Percentiles rank a stretch among this genome's conserved stretches.
Evolutionary conservation across 2,329 filamentous ascomycete species (phyloP).

Genomic region (Neospermospora avenae): DNA sequence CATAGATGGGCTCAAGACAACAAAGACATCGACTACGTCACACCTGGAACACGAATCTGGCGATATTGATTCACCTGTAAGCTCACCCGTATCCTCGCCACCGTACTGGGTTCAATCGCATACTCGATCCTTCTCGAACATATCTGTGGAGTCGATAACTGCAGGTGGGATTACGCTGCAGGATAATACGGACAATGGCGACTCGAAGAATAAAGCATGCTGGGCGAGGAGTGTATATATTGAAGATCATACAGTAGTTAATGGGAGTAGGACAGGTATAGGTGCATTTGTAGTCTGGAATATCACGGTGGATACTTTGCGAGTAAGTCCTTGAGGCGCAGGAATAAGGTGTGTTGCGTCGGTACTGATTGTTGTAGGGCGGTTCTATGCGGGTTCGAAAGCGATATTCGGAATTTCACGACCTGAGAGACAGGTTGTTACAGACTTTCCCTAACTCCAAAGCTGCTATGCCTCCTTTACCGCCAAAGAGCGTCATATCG

Average conservation of each 20-base stretch:
- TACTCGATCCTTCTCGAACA: constrained; percentile 38
- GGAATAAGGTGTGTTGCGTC: neutral
- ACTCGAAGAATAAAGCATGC: constrained; percentile 53
- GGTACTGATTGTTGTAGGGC: constrained; percentile 43
- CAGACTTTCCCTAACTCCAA: constrained; percentile 80
- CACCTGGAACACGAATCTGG: constrained; percentile 6
- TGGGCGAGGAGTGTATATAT: constrained; percentile 64
- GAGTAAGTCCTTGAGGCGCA: constrained; percentile 50
- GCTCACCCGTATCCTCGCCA: constrained; percentile 36
- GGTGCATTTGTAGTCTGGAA: constrained; percentile 98
- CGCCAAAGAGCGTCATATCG: constrained; percentile 87
- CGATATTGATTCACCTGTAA: constrained; percentile 18
- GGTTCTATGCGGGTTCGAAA: constrained; percentile 61
- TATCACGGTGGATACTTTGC: constrained; percentile 80
- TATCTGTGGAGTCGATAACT: constrained; percentile 47
- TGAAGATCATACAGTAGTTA: constrained; percentile 52
- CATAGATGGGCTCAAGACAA: constrained; percentile 10
- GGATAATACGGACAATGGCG: constrained; percentile 52
- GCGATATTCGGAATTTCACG: constrained; percentile 92
- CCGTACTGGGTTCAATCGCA: constrained; percentile 41
- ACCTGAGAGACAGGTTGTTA: constrained; percentile 69
- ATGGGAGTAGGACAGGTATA: constrained; percentile 32
- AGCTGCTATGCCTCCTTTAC: constrained; percentile 82
- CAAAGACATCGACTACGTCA: constrained; percentile 7
- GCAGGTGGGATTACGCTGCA: constrained; percentile 56